phyloP scores from a whole-genome alignment of 306 rosid species.

The Glycine soja region DNA sequence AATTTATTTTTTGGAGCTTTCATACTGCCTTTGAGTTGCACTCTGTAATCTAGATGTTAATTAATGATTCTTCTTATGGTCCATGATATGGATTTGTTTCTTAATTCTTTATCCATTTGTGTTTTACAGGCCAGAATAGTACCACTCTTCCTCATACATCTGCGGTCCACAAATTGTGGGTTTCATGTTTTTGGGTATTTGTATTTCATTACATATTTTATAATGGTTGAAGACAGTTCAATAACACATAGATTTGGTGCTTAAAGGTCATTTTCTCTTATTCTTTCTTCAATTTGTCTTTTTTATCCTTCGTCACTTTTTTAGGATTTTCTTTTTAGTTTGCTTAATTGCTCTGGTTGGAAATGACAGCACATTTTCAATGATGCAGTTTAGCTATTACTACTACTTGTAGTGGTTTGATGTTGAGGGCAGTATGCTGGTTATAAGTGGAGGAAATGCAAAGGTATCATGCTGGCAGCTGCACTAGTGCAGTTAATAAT shows the following conservation, averaged over 20 bases:
- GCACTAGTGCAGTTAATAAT: slow-evolving; percentile 96
- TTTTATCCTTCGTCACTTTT: slow-evolving; percentile 26
- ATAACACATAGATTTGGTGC: slow-evolving; percentile 25
- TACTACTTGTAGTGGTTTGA: slow-evolving; percentile 62
- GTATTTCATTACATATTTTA: slow-evolving; percentile 36
- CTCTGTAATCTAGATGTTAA: no score
- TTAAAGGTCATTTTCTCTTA: slow-evolving; percentile 23
- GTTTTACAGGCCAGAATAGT: slow-evolving; percentile 34
- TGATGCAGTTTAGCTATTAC: slow-evolving; percentile 51
- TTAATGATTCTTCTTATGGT: neutral
- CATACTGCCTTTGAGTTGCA: no score
- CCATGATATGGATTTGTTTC: neutral
- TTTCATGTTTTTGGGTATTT: slow-evolving; percentile 21
- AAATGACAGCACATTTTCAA: slow-evolving; percentile 37
- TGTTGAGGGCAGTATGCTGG: slow-evolving; percentile 93
- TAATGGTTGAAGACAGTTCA: slow-evolving; percentile 40
- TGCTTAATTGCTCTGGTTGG: slow-evolving; percentile 38
- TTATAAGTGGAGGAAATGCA: slow-evolving; percentile 90
- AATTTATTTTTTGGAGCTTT: neutral
- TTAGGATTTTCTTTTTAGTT: slow-evolving; percentile 4
- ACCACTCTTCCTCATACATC: slow-evolving; percentile 16
- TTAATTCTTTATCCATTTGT: slow-evolving; percentile 9
- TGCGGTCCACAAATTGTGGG: neutral
- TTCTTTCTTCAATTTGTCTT: neutral
- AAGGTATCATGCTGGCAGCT: slow-evolving; percentile 83